These are phyloP conservation scores for Neopestalotiopsis rosae DNA, from an alignment of 2,329 filamentous ascomycete genomes.

Conservation along the genomic window DNA sequence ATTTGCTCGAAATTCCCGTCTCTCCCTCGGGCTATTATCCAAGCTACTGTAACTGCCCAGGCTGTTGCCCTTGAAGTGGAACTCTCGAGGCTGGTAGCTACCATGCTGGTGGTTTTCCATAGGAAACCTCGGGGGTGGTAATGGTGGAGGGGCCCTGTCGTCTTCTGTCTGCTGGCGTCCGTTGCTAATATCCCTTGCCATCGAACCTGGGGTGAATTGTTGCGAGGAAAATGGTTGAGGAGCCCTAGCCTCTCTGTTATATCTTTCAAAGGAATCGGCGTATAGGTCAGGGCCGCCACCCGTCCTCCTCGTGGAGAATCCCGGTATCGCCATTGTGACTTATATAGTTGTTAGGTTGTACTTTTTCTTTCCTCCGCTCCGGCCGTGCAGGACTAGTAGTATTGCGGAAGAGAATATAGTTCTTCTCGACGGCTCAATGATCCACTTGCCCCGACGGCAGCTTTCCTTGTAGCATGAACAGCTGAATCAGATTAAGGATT, in stretches of 20 bases:
- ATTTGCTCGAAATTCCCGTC: constrained; percentile 26
- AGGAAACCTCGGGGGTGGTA: constrained; percentile 40
- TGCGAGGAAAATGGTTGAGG: constrained; percentile 30
- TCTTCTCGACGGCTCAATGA: constrained; percentile 3
- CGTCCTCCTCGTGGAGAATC: constrained; percentile 35
- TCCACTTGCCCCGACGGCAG: constrained; percentile 9
- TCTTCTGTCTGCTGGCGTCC: constrained; percentile 36
- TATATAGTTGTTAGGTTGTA: constrained; percentile 9
- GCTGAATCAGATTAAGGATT: constrained; percentile 5
- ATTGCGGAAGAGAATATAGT: background rate
- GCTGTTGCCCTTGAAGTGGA: background rate
- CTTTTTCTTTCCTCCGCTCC: background rate
- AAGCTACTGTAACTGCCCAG: constrained; percentile 31
- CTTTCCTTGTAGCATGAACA: background rate
- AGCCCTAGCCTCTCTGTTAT: constrained; percentile 26
- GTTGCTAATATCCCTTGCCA: constrained; percentile 43
- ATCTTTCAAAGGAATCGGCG: constrained; percentile 31
- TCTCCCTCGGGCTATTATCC: constrained; percentile 33
- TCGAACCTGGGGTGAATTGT: constrained; percentile 37
- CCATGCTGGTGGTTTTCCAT: constrained; percentile 17
- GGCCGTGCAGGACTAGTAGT: background rate
- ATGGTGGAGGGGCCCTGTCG: constrained; percentile 38
- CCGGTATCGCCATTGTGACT: constrained; percentile 35
- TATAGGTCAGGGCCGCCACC: constrained; percentile 37
- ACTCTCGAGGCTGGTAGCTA: constrained; percentile 7